Base-by-base conservation (phyloP, 768 basidiomycete genomes). In the Sarcodon aspratus region DNA sequence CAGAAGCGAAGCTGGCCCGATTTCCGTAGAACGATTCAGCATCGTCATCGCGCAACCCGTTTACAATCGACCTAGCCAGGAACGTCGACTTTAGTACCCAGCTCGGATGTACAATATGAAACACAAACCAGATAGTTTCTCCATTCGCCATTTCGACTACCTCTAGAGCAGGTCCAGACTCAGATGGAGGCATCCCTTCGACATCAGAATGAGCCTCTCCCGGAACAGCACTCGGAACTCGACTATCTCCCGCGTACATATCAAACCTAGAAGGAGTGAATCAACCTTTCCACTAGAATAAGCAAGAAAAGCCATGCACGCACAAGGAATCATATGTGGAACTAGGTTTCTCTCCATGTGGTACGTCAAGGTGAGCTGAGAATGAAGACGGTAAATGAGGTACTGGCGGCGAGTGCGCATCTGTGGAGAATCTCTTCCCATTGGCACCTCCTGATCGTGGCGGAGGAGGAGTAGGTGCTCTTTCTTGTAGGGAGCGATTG, bases 81-180 rank as follows among this genome's bases (percentile, higher is more conserved):
- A 51, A 43, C 9, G n/a, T 45, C 31, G 5, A 13, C 11, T 27
- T 17, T 1, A 13, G 13, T 27, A 38, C 3, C 17, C 36, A 18
- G 7, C 10, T 40, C 34, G 35, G 44, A 33, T 35, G 34, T 44
- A 48, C 42, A 13, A n/a, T 44, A 34, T 31, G n/a, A 10, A 48
- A 43, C 21, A 70, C 79, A 50, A 48, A 86, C 89, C 89, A 92
- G 52, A 92, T 80, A 7, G 85, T 87, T 61, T 90, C 81, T 18
- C 89, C 89, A 59, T 89, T 89, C n/a, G 85, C 84, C 57, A 89
- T 67, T 59, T 91, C 84, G 48, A 91, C 72, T 40, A 91, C 74
- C 64, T 92, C 85, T 32, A 91, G 67, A 4, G 82, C 87, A 44
- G 81, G 76, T 10, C 76, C 73, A 36, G 71, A 13, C 21, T 61